Evolutionary conservation across 2,329 filamentous ascomycete genomes (phyloP).

Genomic region (Clonostachys chloroleuca): DNA sequence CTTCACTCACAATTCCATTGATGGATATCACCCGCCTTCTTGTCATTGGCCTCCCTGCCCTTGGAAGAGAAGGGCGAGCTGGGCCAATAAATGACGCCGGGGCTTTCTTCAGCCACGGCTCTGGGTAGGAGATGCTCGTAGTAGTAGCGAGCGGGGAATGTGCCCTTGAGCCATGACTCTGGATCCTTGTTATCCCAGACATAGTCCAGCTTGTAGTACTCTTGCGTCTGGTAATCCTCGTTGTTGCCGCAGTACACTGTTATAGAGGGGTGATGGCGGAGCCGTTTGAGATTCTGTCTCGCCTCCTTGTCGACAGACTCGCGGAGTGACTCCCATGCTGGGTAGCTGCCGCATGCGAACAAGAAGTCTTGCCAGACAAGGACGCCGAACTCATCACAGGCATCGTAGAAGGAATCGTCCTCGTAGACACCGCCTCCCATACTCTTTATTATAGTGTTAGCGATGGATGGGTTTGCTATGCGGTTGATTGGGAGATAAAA

Average conservation of each 20-base stretch:
- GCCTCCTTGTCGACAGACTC: slow-evolving; percentile 55
- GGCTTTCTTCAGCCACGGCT: slow-evolving; percentile 54
- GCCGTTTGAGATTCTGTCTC: slow-evolving; percentile 52
- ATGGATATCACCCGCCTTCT: slow-evolving; percentile 72
- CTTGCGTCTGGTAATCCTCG: slow-evolving; percentile 72
- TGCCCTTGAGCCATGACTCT: slow-evolving; percentile 71
- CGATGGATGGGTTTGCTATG: background rate
- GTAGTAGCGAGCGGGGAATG: slow-evolving; percentile 72
- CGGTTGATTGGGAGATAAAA: background rate
- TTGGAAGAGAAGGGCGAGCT: slow-evolving; percentile 65
- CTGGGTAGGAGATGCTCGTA: slow-evolving; percentile 72
- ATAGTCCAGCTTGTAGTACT: slow-evolving; percentile 63
- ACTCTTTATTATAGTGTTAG: background rate
- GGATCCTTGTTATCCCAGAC: slow-evolving; percentile 72
- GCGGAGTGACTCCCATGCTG: slow-evolving; percentile 53
- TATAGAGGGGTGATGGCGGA: slow-evolving; percentile 59
- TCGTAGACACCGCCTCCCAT: slow-evolving; percentile 37
- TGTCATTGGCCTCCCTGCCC: slow-evolving; percentile 48
- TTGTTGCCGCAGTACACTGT: slow-evolving; percentile 80
- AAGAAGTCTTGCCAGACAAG: slow-evolving; percentile 70
- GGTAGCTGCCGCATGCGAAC: slow-evolving; percentile 63
- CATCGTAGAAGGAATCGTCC: slow-evolving; percentile 61
- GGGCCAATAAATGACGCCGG: slow-evolving; percentile 63
- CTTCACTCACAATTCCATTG: slow-evolving; percentile 48
- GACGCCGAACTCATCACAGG: slow-evolving; percentile 62